These are phyloP conservation scores for Pythium biforme DNA, from an alignment of 352 stramenopile species.

Conservation along the genomic window DNA sequence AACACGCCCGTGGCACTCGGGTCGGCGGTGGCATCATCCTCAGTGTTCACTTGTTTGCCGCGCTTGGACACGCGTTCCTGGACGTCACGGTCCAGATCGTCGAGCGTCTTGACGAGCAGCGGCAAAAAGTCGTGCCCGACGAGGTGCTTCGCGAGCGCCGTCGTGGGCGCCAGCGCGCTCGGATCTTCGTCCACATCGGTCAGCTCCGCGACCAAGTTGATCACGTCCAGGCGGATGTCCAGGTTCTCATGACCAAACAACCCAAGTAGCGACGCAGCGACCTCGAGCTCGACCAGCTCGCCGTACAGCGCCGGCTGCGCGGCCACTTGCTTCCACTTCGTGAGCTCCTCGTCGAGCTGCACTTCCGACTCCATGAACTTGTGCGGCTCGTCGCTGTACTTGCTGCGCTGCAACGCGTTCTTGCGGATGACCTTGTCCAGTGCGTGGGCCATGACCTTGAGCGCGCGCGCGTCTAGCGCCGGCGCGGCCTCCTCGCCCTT, in stretches of 20 bases:
- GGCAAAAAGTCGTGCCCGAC: constrained; percentile 37
- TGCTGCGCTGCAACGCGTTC: constrained; percentile 61
- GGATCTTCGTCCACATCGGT: constrained; percentile 49
- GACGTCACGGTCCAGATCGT: constrained; percentile 31
- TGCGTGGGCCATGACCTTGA: constrained; percentile 36
- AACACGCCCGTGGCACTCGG: constrained; percentile 54
- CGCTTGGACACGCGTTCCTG: constrained; percentile 20
- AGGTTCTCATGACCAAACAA: constrained; percentile 70
- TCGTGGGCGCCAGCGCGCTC: constrained; percentile 33
- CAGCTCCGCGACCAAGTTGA: constrained; percentile 45
- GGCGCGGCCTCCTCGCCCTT: constrained; percentile 41
- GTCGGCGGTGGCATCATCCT: constrained; percentile 27
- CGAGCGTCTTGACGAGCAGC: constrained; percentile 35
- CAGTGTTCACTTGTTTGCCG: not conserved
- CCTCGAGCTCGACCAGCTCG: constrained; percentile 41
- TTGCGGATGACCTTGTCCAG: constrained; percentile 62
- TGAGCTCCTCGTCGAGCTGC: constrained; percentile 40
- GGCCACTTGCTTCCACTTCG: constrained; percentile 39
- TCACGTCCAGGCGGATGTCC: constrained; percentile 43
- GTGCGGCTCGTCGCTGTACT: constrained; percentile 53
- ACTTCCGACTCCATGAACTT: constrained; percentile 77
- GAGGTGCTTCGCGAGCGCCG: constrained; percentile 37
- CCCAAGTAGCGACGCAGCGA: constrained; percentile 50
- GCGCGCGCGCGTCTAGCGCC: constrained; percentile 57
- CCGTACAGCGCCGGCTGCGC: constrained; percentile 49